Evolutionary conservation across 2,329 filamentous ascomycete genomes (phyloP).

Genomic region (Xylaria sp.): DNA sequence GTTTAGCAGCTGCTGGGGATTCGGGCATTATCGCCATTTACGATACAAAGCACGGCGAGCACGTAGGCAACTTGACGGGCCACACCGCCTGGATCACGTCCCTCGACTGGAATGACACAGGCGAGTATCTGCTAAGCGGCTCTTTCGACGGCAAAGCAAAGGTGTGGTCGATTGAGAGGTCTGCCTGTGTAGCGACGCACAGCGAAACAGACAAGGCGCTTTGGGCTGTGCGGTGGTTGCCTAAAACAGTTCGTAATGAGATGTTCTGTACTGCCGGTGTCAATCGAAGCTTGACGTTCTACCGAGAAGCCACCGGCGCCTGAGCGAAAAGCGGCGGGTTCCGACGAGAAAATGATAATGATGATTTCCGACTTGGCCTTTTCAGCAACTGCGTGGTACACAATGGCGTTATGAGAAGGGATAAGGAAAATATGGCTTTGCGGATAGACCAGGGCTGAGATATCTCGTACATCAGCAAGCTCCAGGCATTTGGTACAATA

Average conservation of each 20-base stretch:
- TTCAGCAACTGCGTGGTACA: conserved; percentile 24
- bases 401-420: conserved; percentile 35
- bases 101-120: conserved; percentile 90
- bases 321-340: background rate
- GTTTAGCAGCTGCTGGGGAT: conserved; percentile 89
- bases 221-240: conserved; percentile 85
- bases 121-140: conserved; percentile 87
- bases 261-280: conserved; percentile 81
- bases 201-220: conserved; percentile 85
- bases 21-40: conserved; percentile 88
- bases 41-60: conserved; percentile 89
- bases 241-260: conserved; percentile 70
- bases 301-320: conserved; percentile 79
- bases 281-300: conserved; percentile 78
- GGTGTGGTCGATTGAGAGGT: conserved; percentile 89
- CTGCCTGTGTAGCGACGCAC: conserved; percentile 88
- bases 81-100: conserved; percentile 88
- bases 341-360: background rate
- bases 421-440: conserved; percentile 28
- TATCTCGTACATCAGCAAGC: conserved; percentile 5
- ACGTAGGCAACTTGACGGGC: conserved; percentile 76
- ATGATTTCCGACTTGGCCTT: conserved; percentile 9
- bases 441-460: conserved; percentile 10
- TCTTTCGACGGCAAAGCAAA: conserved; percentile 94
- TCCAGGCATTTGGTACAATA: conserved; percentile 3